phyloP scores from a whole-genome alignment of 768 basidiomycete genomes.

The Tubosaeta sp. region DNA sequence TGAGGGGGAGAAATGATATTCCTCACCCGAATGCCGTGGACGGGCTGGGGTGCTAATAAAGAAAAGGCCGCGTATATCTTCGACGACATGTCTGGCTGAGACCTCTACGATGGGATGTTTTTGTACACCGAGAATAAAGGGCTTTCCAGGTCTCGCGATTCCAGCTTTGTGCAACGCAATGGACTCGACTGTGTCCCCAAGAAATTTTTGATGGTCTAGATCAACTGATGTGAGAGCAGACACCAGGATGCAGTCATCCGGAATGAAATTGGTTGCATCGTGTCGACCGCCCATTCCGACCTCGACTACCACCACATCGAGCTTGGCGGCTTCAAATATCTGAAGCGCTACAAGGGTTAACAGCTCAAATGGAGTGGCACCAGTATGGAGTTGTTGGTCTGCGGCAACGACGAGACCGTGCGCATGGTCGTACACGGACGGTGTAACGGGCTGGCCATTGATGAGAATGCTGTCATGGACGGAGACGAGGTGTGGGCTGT shows the following conservation, averaged over 20 bases:
- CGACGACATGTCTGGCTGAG: constrained; percentile 42
- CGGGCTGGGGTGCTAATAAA: constrained; percentile 33
- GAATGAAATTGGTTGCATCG: constrained; percentile 92
- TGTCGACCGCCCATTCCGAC: constrained; percentile 92
- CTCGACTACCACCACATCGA: constrained; percentile 86
- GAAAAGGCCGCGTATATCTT: constrained; percentile 39
- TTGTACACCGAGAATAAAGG: constrained; percentile 68
- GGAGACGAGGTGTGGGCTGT: constrained; percentile 85
- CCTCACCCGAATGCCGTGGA: constrained; percentile 31
- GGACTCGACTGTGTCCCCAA: constrained; percentile 68
- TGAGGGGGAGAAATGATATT: constrained; percentile 32
- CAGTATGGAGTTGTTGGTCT: constrained; percentile 40
- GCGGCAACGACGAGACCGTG: constrained; percentile 45
- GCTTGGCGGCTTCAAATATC: constrained; percentile 61
- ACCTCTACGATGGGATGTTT: constrained; percentile 44
- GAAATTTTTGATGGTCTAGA: constrained; percentile 88
- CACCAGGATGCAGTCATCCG: constrained; percentile 61
- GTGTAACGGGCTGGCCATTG: constrained; percentile 49
- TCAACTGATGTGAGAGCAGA: constrained; percentile 87
- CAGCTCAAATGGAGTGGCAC: constrained; percentile 76
- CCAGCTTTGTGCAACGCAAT: constrained; percentile 84
- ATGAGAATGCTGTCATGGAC: constrained; percentile 75
- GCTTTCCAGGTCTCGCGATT: constrained; percentile 61
- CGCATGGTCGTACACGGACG: constrained; percentile 43
- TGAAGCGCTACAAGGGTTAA: constrained; percentile 77